Evolutionary conservation across 805 yeast genomes (phyloP).

Genomic region (Metschnikowia dekortorum): DNA sequence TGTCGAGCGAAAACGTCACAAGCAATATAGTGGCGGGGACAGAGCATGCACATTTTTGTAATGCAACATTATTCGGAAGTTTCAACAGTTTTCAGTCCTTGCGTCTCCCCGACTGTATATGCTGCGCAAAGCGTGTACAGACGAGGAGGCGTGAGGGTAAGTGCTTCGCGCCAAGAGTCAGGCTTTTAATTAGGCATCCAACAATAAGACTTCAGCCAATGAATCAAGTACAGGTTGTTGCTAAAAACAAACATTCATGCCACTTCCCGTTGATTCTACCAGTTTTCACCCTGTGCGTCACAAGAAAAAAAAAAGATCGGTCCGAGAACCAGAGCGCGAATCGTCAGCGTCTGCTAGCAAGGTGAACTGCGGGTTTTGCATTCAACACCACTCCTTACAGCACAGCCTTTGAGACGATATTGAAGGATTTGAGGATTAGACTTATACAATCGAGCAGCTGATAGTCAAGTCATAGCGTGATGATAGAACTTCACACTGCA

Average conservation of each 20-base stretch:
- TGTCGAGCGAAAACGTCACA: too few species aligned
- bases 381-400: neutral
- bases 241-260: neutral
- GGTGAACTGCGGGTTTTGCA: neutral
- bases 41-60: neutral
- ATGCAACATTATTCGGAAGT: neutral
- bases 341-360: neutral
- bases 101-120: neutral
- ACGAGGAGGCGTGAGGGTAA: neutral
- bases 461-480: neutral
- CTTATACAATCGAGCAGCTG: neutral
- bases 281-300: neutral
- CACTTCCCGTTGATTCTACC: neutral
- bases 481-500: neutral
- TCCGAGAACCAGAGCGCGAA: neutral
- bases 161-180: constrained; percentile 1
- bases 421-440: neutral
- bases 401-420: neutral
- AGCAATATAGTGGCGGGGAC: neutral
- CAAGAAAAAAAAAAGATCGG: neutral
- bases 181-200: neutral
- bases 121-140: neutral
- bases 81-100: neutral
- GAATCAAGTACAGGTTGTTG: neutral
- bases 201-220: neutral